A percentile compares a stretch with the other conserved stretches of the same genome.
Evolutionary conservation across 163 green algal species (phyloP).

Genomic region (Coccomyxa subellipsoidea): DNA sequence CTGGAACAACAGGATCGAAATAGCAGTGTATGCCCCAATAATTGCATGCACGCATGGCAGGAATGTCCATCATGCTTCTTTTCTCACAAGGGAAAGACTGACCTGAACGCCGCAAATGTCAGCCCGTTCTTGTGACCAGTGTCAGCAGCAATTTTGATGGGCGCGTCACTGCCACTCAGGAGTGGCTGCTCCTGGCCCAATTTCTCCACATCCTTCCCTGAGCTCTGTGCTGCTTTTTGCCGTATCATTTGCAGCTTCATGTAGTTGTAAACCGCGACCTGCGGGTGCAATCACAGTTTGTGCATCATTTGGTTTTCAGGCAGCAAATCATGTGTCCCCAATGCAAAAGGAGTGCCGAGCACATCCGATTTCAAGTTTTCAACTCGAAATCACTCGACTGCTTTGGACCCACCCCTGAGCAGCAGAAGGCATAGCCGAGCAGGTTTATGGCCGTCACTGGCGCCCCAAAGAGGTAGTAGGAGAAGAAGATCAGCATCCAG

Average conservation of each 20-base stretch:
- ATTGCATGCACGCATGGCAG: neutral
- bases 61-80: too few relatives aligned
- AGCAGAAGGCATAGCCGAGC: slow-evolving; percentile 67
- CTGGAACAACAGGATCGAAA: neutral
- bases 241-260: slow-evolving; percentile 73
- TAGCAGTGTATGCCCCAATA: neutral
- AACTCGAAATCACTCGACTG: too few relatives aligned
- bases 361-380: neutral
- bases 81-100: neutral
- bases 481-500: slow-evolving; percentile 85
- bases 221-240: slow-evolving; percentile 34
- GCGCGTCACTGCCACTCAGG: neutral
- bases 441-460: slow-evolving; percentile 63
- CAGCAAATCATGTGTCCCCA: neutral
- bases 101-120: neutral
- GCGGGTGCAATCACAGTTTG: neutral
- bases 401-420: slow-evolving; percentile 62
- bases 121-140: neutral
- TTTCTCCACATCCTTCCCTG: slow-evolving; percentile 37
- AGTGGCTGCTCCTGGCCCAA: neutral
- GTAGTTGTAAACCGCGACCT: slow-evolving; percentile 74
- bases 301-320: neutral
- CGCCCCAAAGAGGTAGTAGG: slow-evolving; percentile 73
- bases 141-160: neutral
- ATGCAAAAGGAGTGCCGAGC: neutral